Evolutionary conservation across 2,329 filamentous ascomycete genomes (phyloP).

Genomic region (Pseudogymnoascus sp.): DNA sequence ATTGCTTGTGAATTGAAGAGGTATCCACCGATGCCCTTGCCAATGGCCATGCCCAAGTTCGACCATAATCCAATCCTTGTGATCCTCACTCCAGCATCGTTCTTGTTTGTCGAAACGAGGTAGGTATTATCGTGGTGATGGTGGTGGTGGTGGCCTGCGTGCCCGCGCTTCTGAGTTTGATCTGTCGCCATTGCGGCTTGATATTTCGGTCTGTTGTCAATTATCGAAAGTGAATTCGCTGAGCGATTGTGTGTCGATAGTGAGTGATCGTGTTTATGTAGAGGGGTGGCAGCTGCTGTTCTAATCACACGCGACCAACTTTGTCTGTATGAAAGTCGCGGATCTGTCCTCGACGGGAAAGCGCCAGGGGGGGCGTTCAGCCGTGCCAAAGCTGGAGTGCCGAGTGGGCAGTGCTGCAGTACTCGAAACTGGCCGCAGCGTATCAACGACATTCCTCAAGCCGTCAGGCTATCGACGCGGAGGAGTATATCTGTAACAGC

Average conservation of each 20-base stretch:
- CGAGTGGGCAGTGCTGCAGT: slow-evolving; percentile 5
- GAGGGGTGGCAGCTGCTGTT: slow-evolving; percentile 2
- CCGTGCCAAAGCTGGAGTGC: slow-evolving; percentile 13
- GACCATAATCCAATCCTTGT: slow-evolving; percentile 82
- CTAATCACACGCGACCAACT: slow-evolving; percentile 4
- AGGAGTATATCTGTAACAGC: not conserved
- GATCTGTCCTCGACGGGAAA: slow-evolving; percentile 27
- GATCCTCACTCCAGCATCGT: slow-evolving; percentile 88
- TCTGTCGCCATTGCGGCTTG: slow-evolving; percentile 25
- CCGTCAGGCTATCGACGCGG: not conserved
- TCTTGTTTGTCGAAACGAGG: slow-evolving; percentile 72
- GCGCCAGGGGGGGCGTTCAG: slow-evolving; percentile 19
- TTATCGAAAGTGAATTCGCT: not conserved
- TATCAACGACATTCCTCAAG: slow-evolving; percentile 9
- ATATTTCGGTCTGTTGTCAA: not conserved
- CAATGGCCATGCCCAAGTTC: slow-evolving; percentile 89
- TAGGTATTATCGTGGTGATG: slow-evolving; percentile 83
- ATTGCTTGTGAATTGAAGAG: slow-evolving; percentile 91
- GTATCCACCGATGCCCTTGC: slow-evolving; percentile 87
- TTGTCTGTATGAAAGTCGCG: slow-evolving; percentile 14
- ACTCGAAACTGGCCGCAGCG: not conserved
- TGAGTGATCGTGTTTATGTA: slow-evolving; percentile 3
- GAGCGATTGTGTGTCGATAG: not conserved
- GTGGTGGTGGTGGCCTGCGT: slow-evolving; percentile 49
- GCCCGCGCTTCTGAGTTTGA: slow-evolving; percentile 28